phyloP scores from a whole-genome alignment of 2,329 filamentous ascomycete species.

The Fusarium armeniacum region DNA sequence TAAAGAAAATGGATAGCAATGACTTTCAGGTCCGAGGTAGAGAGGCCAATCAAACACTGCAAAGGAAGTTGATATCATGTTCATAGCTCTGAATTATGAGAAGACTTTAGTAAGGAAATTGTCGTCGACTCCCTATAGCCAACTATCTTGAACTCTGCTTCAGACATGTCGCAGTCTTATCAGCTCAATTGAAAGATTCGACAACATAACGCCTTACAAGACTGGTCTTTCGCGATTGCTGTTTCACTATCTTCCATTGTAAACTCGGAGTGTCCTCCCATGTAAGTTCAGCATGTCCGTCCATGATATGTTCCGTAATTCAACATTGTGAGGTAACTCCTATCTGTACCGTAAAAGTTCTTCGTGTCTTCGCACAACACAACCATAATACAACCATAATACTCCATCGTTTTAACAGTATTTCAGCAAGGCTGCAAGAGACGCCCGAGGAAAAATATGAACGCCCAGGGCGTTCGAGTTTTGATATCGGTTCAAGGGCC shows the following conservation, averaged over 20 bases:
- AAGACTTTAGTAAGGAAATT: not conserved
- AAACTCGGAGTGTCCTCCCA: not conserved
- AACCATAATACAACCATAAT: not conserved
- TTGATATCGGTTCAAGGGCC: not conserved
- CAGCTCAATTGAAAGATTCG: no score
- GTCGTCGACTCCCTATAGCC: not conserved
- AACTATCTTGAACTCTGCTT: not conserved
- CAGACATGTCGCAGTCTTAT: not conserved
- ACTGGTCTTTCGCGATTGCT: not conserved
- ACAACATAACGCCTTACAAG: not conserved
- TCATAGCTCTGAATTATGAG: not conserved
- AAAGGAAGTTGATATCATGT: not conserved
- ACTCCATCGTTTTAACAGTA: not conserved
- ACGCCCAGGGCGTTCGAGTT: no score
- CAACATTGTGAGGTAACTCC: not conserved
- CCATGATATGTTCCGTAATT: no score
- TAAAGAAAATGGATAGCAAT: not conserved
- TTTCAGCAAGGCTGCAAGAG: not conserved
- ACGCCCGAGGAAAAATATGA: not conserved
- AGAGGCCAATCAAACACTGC: not conserved
- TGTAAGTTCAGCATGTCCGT: no score
- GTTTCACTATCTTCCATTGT: not conserved
- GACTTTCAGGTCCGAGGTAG: not conserved
- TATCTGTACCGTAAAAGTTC: not conserved
- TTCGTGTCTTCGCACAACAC: not conserved